A percentile compares a stretch with the other conserved stretches of the same genome.
Evolutionary conservation across 257 asterid genomes (phyloP).

Genomic region (Verbena officinalis): DNA sequence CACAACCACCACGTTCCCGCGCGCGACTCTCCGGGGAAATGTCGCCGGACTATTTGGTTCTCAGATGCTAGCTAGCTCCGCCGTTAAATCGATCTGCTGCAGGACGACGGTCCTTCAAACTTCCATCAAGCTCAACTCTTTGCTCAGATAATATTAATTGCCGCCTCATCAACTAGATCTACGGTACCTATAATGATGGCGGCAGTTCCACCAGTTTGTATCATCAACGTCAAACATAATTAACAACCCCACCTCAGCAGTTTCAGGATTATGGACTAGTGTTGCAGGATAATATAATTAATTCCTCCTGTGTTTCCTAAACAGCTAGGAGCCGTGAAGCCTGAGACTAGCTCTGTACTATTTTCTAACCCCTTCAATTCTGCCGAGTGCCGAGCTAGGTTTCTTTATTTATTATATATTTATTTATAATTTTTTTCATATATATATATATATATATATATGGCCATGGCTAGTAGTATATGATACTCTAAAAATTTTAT

Average conservation of each 20-base stretch:
- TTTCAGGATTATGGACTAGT: conserved; percentile 53
- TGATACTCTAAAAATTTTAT: no score
- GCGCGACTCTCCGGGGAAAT: conserved; percentile 56
- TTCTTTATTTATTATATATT: conserved; percentile 1
- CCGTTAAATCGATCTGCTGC: conserved; percentile 19
- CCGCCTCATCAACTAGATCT: conserved; percentile 35
- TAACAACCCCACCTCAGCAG: conserved; percentile 21
- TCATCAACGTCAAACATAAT: conserved; percentile 32
- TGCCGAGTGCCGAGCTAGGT: no score
- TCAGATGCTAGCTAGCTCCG: conserved; percentile 44
- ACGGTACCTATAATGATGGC: conserved; percentile 34
- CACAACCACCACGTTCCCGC: conserved; percentile 81
- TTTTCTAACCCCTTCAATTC: not conserved
- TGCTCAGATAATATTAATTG: no score
- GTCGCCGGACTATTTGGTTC: conserved; percentile 64
- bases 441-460: no score
- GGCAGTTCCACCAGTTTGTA: conserved; percentile 25
- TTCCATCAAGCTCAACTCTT: conserved; percentile 52
- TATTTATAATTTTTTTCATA: not conserved
- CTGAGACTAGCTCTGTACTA: not conserved
- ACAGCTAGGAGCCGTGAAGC: conserved; percentile 52
- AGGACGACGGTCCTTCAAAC: conserved; percentile 17
- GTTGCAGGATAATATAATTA: conserved; percentile 56
- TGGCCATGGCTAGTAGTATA: no score
- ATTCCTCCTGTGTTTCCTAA: conserved; percentile 48